Percentiles rank a stretch among this genome's conserved stretches.
Conservation (phyloP, 805 yeast genomes). For the Ogataea naganishii region DNA sequence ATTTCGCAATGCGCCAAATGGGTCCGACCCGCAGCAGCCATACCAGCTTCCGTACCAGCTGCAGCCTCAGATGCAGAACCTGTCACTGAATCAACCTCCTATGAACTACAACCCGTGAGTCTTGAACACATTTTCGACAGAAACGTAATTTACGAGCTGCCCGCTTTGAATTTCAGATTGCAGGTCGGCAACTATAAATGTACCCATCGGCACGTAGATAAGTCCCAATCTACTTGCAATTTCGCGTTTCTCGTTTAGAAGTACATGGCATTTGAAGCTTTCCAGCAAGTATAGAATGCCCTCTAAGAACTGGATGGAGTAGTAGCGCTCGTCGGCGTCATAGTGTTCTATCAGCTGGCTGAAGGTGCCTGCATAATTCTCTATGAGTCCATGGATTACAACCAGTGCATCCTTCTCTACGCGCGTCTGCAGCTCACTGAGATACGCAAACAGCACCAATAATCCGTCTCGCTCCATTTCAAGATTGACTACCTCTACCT, state of each 20-base stretch:
- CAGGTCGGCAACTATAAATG: background rate
- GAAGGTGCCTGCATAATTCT: background rate
- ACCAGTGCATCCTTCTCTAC: background rate
- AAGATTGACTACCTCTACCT: too few relatives aligned
- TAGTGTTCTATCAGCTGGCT: background rate
- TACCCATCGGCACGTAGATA: background rate
- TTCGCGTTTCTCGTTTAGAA: too few relatives aligned
- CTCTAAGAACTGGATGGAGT: background rate
- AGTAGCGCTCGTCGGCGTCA: background rate
- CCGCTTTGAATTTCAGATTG: too few relatives aligned
- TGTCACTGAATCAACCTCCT: background rate
- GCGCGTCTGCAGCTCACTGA: background rate
- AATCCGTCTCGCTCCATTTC: too few relatives aligned
- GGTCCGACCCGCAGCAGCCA: conserved; percentile 1
- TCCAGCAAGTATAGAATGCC: background rate
- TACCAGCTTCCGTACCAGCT: conserved; percentile 24
- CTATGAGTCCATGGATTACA: background rate
- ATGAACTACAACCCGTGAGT: too few relatives aligned
- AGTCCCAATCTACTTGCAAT: background rate
- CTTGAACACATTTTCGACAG: too few relatives aligned
- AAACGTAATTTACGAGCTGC: too few relatives aligned
- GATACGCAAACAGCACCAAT: background rate
- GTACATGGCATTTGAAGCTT: background rate
- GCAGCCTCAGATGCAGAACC: conserved; percentile 13
- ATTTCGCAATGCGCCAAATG: background rate